Conservation (phyloP, 306 rosid genomes). For the Castanopsis chinensis region DNA sequence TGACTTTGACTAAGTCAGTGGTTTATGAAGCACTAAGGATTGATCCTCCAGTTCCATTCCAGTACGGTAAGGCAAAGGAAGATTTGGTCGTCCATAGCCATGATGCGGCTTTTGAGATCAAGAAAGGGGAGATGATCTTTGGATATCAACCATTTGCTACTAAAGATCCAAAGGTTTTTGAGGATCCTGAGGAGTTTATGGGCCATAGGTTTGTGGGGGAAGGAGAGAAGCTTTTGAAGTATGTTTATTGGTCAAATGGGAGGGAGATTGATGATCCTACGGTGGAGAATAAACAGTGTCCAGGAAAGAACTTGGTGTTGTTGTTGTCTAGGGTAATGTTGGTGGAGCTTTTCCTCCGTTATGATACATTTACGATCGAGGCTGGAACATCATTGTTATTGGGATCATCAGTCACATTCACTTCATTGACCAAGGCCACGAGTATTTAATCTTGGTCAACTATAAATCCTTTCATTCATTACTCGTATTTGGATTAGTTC, state of each 20-base stretch:
- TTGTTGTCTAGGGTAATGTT: slow-evolving; percentile 21
- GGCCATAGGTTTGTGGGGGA: slow-evolving; percentile 32
- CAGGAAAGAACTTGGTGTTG: slow-evolving; percentile 41
- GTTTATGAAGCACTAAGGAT: slow-evolving; percentile 63
- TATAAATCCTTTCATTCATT: neutral
- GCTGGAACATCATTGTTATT: neutral
- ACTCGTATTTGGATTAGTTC: no score
- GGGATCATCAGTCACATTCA: slow-evolving; percentile 30
- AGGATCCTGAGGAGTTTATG: slow-evolving; percentile 46
- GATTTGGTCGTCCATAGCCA: slow-evolving; percentile 56
- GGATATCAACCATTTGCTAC: slow-evolving; percentile 77
- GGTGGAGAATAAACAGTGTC: slow-evolving; percentile 40
- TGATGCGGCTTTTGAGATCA: slow-evolving; percentile 54
- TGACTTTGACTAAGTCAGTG: slow-evolving; percentile 60
- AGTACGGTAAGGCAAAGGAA: slow-evolving; percentile 65
- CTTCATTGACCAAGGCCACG: slow-evolving; percentile 25
- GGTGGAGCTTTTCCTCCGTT: slow-evolving; percentile 40
- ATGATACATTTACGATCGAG: slow-evolving; percentile 34
- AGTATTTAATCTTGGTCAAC: neutral
- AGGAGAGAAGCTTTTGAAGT: slow-evolving; percentile 43
- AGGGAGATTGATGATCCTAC: slow-evolving; percentile 37
- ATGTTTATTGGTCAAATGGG: slow-evolving; percentile 48
- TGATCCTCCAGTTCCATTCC: slow-evolving; percentile 75
- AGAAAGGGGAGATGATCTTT: slow-evolving; percentile 71
- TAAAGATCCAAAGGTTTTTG: slow-evolving; percentile 53